Evolutionary conservation across 768 basidiomycete species (phyloP).

Genomic region (Psilocybe cyanescens): DNA sequence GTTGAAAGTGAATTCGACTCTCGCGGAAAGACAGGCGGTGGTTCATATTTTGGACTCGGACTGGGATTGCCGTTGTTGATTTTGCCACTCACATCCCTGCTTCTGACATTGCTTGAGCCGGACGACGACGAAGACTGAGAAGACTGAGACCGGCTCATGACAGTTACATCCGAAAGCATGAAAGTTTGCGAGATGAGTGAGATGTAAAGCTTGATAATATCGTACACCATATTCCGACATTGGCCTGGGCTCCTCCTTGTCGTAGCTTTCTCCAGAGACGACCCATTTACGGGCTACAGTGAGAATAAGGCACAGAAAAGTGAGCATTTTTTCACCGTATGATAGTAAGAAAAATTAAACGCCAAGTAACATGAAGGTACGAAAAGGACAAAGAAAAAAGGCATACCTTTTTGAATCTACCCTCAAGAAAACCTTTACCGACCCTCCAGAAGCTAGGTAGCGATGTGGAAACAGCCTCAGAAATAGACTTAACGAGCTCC

Average conservation of each 20-base stretch:
- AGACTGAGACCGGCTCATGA: slow-evolving; percentile 45
- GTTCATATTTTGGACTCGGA: slow-evolving; percentile 21
- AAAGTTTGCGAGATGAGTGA: slow-evolving; percentile 87
- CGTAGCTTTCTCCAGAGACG: slow-evolving; percentile 24
- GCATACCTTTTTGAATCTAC: slow-evolving; percentile 83
- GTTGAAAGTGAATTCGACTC: slow-evolving; percentile 82
- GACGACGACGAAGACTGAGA: slow-evolving; percentile 2
- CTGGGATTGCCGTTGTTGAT: neutral
- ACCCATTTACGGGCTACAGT: slow-evolving; percentile 34
- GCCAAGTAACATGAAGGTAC: neutral
- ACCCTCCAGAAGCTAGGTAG: slow-evolving; percentile 95
- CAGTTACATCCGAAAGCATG: slow-evolving; percentile 65
- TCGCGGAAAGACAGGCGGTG: slow-evolving; percentile 63
- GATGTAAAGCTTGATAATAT: slow-evolving; percentile 85
- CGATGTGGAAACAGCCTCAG: slow-evolving; percentile 76
- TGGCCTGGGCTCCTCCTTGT: slow-evolving; percentile 84
- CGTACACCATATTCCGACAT: slow-evolving; percentile 84
- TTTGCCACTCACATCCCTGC: slow-evolving; percentile 15
- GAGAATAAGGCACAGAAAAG: slow-evolving; percentile 13
- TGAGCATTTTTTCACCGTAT: too few species aligned
- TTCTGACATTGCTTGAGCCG: slow-evolving; percentile 17
- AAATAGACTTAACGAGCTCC: slow-evolving; percentile 78
- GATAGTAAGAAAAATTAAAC: neutral
- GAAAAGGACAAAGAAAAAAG: too few species aligned
- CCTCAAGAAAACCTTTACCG: slow-evolving; percentile 86